Base-by-base conservation (phyloP, 139 green algal genomes). In the Chlorella ohadii region DNA sequence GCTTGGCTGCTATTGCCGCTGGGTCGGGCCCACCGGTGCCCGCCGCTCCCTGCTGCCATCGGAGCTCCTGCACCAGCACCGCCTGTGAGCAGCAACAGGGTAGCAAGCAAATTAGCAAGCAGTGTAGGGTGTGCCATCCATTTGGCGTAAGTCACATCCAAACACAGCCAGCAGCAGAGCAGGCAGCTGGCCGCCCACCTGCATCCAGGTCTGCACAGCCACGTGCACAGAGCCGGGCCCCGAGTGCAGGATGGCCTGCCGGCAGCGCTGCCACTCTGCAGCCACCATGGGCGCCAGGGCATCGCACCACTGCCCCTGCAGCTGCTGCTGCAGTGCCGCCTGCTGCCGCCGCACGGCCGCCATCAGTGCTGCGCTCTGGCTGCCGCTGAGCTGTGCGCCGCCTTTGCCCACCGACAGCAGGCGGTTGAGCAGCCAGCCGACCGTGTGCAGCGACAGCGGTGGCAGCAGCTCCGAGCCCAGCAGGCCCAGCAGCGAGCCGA, bases 301-400 rank as follows among this genome's bases (percentile, higher is more conserved):
- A 55, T 98, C 95, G 63, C 84, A 89, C 95, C 95, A 98, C 84
- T 92, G 90, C 55, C 93, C 89, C 15, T 71, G 31, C 70, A 94
- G 51, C 74, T 94, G 85, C 34, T 82, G 39, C 38, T 81, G 65
- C 61, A 95, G 85, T 25, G 72, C 83, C 3, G 34, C 55, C 0
- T 77, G 85, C 22, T 84, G 88, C 31, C 28, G 82, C 78, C 20
- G 79, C 28, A 86, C 11, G 15, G 93, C 88, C 3, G 51, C 73
- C 25, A 84, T 61, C 72, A 95, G 66, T 39, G 47, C 55, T 16
- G 47, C 38, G 23, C 6, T 27, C 82, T 85, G 79, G 0, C 20
- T 23, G 4, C 7, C 1, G 22, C 39, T 81, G n/a, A 89, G 66
- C 39, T 47, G 44, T 11, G 80, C 47, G 56, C 83, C 73, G 31